phyloP scores from a whole-genome alignment of 352 stramenopile species.

The Paralagenidium karlingii region DNA sequence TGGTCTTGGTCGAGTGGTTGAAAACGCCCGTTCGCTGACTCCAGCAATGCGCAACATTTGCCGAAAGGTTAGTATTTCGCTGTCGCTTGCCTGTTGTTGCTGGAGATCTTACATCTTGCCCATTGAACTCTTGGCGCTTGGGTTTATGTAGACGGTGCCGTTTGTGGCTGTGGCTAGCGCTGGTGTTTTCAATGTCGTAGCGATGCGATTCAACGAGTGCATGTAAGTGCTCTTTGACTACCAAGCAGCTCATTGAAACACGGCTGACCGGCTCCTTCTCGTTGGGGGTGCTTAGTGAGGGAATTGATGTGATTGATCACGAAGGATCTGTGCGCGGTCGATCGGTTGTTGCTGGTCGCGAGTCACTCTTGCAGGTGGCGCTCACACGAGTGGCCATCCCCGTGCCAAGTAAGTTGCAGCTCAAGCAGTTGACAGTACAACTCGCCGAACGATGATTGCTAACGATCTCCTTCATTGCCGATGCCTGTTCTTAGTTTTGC shows the following conservation, averaged over 20 bases:
- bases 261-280: too few species aligned
- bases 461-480: not conserved
- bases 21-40: conserved; percentile 61
- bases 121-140: not conserved
- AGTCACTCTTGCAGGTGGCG: conserved; percentile 69
- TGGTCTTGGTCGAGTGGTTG: conserved; percentile 58
- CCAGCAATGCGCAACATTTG: conserved; percentile 40
- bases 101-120: too few species aligned
- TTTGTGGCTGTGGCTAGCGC: conserved; percentile 75
- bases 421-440: too few species aligned
- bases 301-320: conserved; percentile 75
- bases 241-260: not conserved
- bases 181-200: conserved; percentile 79
- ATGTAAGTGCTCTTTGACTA: conserved; percentile 22
- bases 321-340: conserved; percentile 66
- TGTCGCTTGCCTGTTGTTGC: too few species aligned
- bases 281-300: too few species aligned
- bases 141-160: conserved; percentile 42
- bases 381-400: conserved; percentile 66
- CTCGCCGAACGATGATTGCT: not conserved
- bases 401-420: conserved; percentile 50
- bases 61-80: conserved; percentile 26
- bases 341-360: conserved; percentile 59
- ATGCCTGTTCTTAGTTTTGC: conserved; percentile 59
- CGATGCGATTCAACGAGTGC: conserved; percentile 81